Percentiles rank a stretch among this genome's conserved stretches.
These are phyloP conservation scores for Pseudoneurospora amorphoporcata DNA, from an alignment of 495 filamentous ascomycete genomes.

Conservation along the genomic window DNA sequence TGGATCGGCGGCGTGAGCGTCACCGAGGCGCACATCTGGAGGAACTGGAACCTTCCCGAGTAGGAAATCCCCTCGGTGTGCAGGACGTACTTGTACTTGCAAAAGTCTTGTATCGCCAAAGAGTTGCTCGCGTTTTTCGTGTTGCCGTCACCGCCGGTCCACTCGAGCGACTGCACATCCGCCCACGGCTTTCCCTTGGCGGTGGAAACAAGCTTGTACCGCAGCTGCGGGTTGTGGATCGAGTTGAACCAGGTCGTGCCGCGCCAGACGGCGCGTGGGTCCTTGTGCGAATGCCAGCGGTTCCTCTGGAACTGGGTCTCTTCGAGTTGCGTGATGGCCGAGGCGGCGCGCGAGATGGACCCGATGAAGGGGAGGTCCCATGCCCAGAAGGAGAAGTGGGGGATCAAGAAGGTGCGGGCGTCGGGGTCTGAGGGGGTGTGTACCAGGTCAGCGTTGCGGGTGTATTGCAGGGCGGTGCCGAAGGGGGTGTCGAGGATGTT, in stretches of 20 bases:
- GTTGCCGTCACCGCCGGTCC: conserved; percentile 9
- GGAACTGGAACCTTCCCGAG: conserved; percentile 44
- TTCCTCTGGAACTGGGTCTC: not conserved
- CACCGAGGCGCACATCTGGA: conserved; percentile 40
- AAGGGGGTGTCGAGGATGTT: conserved; percentile 35
- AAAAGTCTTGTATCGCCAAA: conserved; percentile 39
- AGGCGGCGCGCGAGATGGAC: conserved; percentile 42
- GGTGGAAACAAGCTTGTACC: conserved; percentile 31
- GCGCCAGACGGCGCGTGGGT: conserved; percentile 58
- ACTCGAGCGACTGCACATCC: conserved; percentile 38
- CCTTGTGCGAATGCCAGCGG: conserved; percentile 40
- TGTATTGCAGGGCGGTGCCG: conserved; percentile 27
- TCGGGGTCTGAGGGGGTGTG: conserved; percentile 35
- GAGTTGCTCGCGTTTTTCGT: conserved; percentile 36
- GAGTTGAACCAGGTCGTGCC: conserved; percentile 47
- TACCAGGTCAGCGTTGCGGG: conserved; percentile 28
- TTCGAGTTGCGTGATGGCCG: conserved; percentile 36
- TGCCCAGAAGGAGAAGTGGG: conserved; percentile 71
- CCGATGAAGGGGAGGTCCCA: conserved; percentile 56
- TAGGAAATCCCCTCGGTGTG: conserved; percentile 56
- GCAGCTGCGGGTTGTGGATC: conserved; percentile 28
- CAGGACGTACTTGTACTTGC: conserved; percentile 42
- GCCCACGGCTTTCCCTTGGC: conserved; percentile 34
- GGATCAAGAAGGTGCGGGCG: conserved; percentile 54
- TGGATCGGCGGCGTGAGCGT: conserved; percentile 37